phyloP scores from a whole-genome alignment of 2,329 filamentous ascomycete genomes.

The Diaporthe longicolla region DNA sequence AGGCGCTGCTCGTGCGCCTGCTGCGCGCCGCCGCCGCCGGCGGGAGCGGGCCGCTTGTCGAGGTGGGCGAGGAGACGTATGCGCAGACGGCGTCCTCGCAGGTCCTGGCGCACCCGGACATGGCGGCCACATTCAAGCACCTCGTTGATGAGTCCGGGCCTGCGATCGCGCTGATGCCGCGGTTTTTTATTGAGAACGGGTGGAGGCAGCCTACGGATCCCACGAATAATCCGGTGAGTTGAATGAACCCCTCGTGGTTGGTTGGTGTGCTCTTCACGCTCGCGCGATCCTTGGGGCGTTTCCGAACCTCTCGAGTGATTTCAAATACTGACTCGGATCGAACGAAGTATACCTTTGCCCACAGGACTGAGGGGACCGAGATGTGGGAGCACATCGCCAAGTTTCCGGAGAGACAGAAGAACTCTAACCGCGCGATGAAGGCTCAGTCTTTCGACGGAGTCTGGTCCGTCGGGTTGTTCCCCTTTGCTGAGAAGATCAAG shows the following conservation, averaged over 20 bases:
- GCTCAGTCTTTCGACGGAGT: conserved; percentile 18
- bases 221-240: conserved; percentile 15
- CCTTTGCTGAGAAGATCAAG: conserved; percentile 28
- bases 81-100: conserved; percentile 6
- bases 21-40: neutral
- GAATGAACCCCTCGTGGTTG: too few relatives aligned
- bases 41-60: neutral
- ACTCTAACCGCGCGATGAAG: conserved; percentile 30
- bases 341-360: conserved; percentile 28
- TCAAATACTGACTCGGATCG: neutral
- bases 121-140: conserved; percentile 27
- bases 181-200: conserved; percentile 21
- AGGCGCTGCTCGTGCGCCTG: conserved; percentile 31
- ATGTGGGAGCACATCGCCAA: conserved; percentile 27
- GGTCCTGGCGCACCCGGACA: neutral
- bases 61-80: conserved; percentile 28
- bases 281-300: neutral
- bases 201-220: conserved; percentile 23
- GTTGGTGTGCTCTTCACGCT: neutral
- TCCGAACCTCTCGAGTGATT: neutral
- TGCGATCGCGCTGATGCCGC: conserved; percentile 14
- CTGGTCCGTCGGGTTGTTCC: conserved; percentile 32
- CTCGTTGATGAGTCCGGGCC: conserved; percentile 19
- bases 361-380: conserved; percentile 13
- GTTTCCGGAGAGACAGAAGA: conserved; percentile 26